Conservation (phyloP, 2,329 filamentous ascomycete genomes). For the Triangularia verruculosa region DNA sequence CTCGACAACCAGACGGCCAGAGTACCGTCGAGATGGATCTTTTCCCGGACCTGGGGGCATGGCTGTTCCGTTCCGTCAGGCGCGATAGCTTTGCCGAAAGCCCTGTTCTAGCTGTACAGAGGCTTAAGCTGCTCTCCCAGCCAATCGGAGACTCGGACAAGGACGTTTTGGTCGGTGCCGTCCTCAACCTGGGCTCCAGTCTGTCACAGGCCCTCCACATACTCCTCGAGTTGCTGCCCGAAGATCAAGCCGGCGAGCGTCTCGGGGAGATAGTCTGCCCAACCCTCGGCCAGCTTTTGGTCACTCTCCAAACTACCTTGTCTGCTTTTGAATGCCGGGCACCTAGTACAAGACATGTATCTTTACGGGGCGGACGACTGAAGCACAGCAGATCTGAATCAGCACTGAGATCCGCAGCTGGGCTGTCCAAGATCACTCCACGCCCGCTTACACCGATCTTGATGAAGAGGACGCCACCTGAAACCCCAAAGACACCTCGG, state of each 20-base stretch:
- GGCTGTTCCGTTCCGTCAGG: conserved; percentile 26
- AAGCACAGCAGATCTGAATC: conserved; percentile 6
- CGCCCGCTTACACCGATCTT: conserved; percentile 5
- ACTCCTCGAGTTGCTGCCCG: conserved; percentile 24
- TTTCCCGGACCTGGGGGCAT: conserved; percentile 23
- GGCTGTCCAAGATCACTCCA: not conserved
- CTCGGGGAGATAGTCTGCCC: conserved; percentile 27
- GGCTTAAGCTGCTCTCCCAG: conserved; percentile 21
- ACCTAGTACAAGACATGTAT: not conserved
- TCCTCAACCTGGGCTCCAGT: conserved; percentile 26
- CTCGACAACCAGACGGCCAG: not conserved
- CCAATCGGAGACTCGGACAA: conserved; percentile 26
- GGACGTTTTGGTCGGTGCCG: conserved; percentile 26
- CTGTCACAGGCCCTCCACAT: conserved; percentile 26
- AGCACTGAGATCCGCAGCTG: not conserved
- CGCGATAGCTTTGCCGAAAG: conserved; percentile 20
- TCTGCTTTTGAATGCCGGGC: conserved; percentile 13
- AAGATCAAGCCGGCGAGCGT: conserved; percentile 26
- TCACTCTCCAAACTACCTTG: conserved; percentile 20
- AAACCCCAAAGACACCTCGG: not conserved
- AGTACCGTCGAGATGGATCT: conserved; percentile 6
- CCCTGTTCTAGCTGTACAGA: conserved; percentile 24
- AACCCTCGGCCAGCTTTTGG: conserved; percentile 25
- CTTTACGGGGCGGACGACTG: not conserved
- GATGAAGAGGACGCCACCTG: conserved; percentile 1